A percentile compares a stretch with the other conserved stretches of the same genome.
phyloP scores from a whole-genome alignment of 1,284 basidiomycete genomes.

The Cryptococcus sp. region DNA sequence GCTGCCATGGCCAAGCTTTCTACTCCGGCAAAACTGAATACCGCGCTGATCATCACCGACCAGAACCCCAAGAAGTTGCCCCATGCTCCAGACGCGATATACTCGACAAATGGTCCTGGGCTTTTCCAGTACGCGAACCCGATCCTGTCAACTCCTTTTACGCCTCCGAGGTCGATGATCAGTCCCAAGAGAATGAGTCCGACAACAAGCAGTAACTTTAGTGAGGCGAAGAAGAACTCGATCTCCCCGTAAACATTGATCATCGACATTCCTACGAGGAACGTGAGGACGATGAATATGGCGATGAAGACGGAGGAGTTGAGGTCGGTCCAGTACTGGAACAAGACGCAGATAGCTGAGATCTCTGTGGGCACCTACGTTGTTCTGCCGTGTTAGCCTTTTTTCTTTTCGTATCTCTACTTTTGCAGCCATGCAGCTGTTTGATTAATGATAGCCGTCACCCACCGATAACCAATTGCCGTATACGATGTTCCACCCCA shows the following conservation, averaged over 20 bases:
- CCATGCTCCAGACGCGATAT: slow-evolving; percentile 37
- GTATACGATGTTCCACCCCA: slow-evolving; percentile 40
- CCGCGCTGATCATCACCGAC: slow-evolving; percentile 46
- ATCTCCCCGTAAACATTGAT: slow-evolving; percentile 59
- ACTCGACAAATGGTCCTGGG: slow-evolving; percentile 55
- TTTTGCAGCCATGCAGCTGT: too few species aligned
- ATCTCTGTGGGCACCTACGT: slow-evolving; percentile 32
- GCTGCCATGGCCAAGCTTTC: slow-evolving; percentile 33
- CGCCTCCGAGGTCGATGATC: slow-evolving; percentile 60
- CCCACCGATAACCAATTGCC: slow-evolving; percentile 29
- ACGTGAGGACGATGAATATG: slow-evolving; percentile 67
- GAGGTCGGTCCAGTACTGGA: slow-evolving; percentile 44
- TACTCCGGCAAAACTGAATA: slow-evolving; percentile 62
- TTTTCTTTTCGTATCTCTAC: neutral
- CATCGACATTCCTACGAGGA: slow-evolving; percentile 73
- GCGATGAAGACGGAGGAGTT: slow-evolving; percentile 73
- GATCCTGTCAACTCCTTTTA: slow-evolving; percentile 43
- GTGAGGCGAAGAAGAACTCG: slow-evolving; percentile 59
- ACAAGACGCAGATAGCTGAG: slow-evolving; percentile 20
- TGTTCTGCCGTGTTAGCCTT: neutral
- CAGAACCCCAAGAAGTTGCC: slow-evolving; percentile 59
- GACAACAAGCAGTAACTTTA: slow-evolving; percentile 74
- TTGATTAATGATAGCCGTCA: neutral
- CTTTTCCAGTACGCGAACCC: slow-evolving; percentile 55
- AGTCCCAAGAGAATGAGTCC: slow-evolving; percentile 57